Evolutionary conservation across 257 asterid genomes (phyloP).

Genomic region (Nicotiana sylvestris): DNA sequence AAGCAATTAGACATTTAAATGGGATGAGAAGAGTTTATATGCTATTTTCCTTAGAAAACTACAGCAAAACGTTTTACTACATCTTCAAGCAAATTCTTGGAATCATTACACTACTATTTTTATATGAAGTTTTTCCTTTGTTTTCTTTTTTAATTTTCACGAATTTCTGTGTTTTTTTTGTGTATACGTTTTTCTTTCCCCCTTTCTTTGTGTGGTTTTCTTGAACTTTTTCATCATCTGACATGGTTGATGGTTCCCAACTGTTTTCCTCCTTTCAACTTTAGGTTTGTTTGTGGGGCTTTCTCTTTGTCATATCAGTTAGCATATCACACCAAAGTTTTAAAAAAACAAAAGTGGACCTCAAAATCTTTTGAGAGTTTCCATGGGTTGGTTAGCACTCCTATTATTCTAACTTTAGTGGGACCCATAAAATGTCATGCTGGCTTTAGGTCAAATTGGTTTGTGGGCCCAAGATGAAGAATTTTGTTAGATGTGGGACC

Average conservation of each 20-base stretch:
- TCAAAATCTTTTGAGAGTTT: slow-evolving; percentile 25
- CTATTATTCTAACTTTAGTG: background rate
- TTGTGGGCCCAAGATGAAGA: slow-evolving; percentile 9
- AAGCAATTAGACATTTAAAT: too few species aligned
- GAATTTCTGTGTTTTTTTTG: too few species aligned
- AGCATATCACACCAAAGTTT: slow-evolving; percentile 23
- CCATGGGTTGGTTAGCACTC: slow-evolving; percentile 15
- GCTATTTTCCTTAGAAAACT: too few species aligned
- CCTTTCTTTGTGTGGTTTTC: background rate
- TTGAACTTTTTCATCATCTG: slow-evolving; percentile 4
- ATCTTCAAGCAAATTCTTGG: too few species aligned
- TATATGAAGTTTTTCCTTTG: too few species aligned
- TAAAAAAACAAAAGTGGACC: background rate
- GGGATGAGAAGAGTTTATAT: too few species aligned
- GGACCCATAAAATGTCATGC: slow-evolving; percentile 29
- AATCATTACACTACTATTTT: too few species aligned
- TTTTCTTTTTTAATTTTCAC: too few species aligned
- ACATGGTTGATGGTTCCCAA: slow-evolving; percentile 40
- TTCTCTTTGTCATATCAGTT: slow-evolving; percentile 32
- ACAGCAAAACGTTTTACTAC: too few species aligned
- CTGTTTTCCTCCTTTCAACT: slow-evolving; percentile 29
- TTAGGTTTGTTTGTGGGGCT: slow-evolving; percentile 31
- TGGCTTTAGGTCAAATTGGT: slow-evolving; percentile 10
- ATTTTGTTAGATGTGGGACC: slow-evolving; percentile 13
- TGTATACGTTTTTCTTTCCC: background rate